Percentiles rank a stretch among this genome's conserved stretches.
These are phyloP conservation scores for Alternaria viburni DNA, from an alignment of 2,329 filamentous ascomycete species.

Conservation along the genomic window DNA sequence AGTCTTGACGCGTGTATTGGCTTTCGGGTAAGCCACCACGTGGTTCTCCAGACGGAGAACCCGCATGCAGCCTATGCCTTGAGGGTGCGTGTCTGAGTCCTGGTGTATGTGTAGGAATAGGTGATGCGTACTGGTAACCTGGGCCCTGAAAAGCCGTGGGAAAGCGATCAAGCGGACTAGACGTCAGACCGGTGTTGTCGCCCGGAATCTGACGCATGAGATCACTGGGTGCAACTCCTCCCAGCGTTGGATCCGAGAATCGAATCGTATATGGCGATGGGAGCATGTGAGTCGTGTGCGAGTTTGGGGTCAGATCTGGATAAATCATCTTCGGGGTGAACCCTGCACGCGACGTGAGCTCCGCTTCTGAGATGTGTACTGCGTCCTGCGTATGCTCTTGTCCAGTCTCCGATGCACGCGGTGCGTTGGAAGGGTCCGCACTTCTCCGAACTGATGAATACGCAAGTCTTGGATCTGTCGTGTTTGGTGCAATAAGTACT, in stretches of 20 bases:
- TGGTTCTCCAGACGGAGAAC: neutral
- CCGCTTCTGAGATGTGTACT: neutral
- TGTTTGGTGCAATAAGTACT: neutral
- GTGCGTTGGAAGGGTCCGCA: neutral
- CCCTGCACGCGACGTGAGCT: neutral
- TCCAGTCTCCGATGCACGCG: neutral
- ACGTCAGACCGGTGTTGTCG: neutral
- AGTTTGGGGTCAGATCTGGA: neutral
- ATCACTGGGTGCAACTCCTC: neutral
- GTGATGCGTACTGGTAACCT: too few species aligned
- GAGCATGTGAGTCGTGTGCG: neutral
- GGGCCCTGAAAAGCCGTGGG: neutral
- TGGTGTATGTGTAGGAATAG: neutral
- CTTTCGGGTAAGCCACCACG: neutral
- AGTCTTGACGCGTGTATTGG: constrained; percentile 1
- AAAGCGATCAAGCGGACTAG: neutral
- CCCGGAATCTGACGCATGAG: neutral
- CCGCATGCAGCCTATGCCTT: neutral
- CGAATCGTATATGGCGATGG: neutral
- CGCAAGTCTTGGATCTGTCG: neutral
- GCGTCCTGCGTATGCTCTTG: neutral
- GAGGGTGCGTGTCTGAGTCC: too few species aligned
- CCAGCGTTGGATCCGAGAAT: neutral
- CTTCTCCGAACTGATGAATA: neutral
- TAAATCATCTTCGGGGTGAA: neutral